Evolutionary conservation across 805 yeast species (phyloP), one percentile per base, ranked within the genome.

Genomic region (Brettanomyces sp.): DNA sequence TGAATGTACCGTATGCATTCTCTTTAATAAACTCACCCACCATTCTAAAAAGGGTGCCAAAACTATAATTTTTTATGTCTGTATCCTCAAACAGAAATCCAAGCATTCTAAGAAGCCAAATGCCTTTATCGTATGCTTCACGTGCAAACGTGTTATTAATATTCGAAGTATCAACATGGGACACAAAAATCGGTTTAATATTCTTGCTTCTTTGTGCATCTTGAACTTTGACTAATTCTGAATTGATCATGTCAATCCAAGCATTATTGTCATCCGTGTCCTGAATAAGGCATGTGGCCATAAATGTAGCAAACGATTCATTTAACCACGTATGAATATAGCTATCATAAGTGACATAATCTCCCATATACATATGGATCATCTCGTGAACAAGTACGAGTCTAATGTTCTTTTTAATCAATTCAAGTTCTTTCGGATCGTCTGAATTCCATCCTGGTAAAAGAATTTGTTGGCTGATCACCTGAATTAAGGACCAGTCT

Each of bases 281-380:
- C 36, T 49, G 45, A 13, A 80, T 56, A 0, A 77, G 54, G 43
- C 58, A 45, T 43, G 52, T 52, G 1, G 89, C 85, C 52, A 79
- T 67, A 70, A 80, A 82, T 0, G 93, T 84, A 0, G 95, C 93
- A 64, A 85, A 81, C 2, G 85, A 67, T 64, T 85, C 95, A 55
- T 83, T 82, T 46, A 85, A 65, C 90, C 93, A 84, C 36, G 85
- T 64, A 55, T 74, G 70, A 43, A 72, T 74, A 82, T 87, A 85
- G 18, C 77, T 74, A 43, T 80, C 83, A 54, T 83, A 82, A 1
- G 85, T 68, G 2, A 83, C 72, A 52, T 70, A 66, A 52, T 85
- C 79, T 7, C 93, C 95, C 47, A 85, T 62, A 87, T 88, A 85
- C 64, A 85, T 91, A 58, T 85, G 95, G 28, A 83, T 79, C 50